These are phyloP conservation scores for Jacaranda mimosifolia DNA, from an alignment of 257 asterid species.

Conservation along the genomic window DNA sequence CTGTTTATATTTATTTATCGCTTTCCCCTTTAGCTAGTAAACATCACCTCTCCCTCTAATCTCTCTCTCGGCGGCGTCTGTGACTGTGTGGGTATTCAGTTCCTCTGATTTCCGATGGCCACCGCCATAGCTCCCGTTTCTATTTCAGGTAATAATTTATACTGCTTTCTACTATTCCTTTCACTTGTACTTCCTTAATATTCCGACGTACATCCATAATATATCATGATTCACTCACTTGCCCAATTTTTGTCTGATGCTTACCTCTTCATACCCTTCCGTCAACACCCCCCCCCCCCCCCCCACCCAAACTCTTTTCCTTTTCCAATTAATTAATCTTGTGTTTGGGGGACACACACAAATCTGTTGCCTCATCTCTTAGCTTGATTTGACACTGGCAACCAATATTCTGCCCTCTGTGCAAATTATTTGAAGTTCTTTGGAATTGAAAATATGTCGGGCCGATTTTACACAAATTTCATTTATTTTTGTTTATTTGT, in stretches of 20 bases:
- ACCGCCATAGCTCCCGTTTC: conserved; percentile 53
- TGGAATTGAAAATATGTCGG: conserved; percentile 15
- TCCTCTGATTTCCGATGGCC: conserved; percentile 56
- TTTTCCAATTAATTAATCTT: neutral
- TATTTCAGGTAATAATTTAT: conserved; percentile 48
- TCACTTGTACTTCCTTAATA: neutral
- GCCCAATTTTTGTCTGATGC: conserved; percentile 9
- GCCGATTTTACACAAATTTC: neutral
- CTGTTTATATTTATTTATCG: conserved; percentile 10
- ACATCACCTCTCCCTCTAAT: neutral
- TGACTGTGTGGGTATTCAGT: neutral
- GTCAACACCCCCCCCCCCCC: neutral
- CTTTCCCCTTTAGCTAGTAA: neutral
- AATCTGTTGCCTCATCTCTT: neutral
- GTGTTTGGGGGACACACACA: neutral
- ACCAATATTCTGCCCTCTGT: neutral
- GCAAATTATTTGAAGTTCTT: conserved; percentile 19
- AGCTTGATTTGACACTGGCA: neutral
- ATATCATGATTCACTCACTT: neutral
- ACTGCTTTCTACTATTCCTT: conserved; percentile 10
- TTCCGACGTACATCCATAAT: neutral
- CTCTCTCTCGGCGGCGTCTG: conserved; percentile 30
- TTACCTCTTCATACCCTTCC: neutral
- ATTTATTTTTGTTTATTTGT: conserved; percentile 19
- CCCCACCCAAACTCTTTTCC: no score